Percentiles rank a stretch among this genome's conserved stretches.
Conservation (phyloP, 768 basidiomycete genomes). For the Mycena floridula region DNA sequence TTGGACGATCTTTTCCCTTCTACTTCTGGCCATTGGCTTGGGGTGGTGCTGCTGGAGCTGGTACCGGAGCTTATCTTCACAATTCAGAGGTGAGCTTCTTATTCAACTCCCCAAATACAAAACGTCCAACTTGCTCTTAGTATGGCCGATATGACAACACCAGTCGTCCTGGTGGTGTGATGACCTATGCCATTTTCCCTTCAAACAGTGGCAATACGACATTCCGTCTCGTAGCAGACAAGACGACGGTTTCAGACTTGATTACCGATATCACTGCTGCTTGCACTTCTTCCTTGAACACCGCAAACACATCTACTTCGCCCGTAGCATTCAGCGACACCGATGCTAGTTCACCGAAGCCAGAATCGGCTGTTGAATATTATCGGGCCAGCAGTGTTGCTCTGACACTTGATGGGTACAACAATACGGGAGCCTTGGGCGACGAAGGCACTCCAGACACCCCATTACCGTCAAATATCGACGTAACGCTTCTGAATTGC, state of each 20-base stretch:
- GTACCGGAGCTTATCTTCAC: slow-evolving; percentile 17
- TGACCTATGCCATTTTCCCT: slow-evolving; percentile 30
- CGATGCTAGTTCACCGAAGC: slow-evolving; percentile 16
- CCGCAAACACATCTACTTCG: slow-evolving; percentile 21
- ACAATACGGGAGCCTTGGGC: slow-evolving; percentile 44
- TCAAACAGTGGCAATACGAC: slow-evolving; percentile 34
- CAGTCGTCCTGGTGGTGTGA: slow-evolving; percentile 43
- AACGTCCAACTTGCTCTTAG: slow-evolving; percentile 26
- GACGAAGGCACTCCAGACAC: slow-evolving; percentile 23
- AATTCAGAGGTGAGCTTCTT: slow-evolving; percentile 30
- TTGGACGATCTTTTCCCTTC: slow-evolving; percentile 44
- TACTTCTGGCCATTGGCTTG: slow-evolving; percentile 53
- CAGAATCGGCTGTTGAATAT: slow-evolving; percentile 41
- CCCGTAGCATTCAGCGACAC: slow-evolving; percentile 21
- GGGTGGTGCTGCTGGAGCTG: slow-evolving; percentile 22
- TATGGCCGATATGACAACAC: slow-evolving; percentile 39
- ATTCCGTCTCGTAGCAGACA: slow-evolving; percentile 44
- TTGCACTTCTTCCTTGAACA: slow-evolving; percentile 33
- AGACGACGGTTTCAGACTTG: slow-evolving; percentile 37
- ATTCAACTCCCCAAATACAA: background rate
- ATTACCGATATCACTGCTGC: slow-evolving; percentile 34
- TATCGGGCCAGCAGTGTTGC: slow-evolving; percentile 52
- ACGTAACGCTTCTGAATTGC: slow-evolving; percentile 36
- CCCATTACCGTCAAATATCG: slow-evolving; percentile 35
- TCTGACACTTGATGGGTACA: slow-evolving; percentile 54